Percentiles rank a stretch among this genome's conserved stretches.
phyloP scores from a whole-genome alignment of 2,329 filamentous ascomycete species.

The Neospermospora avenae region DNA sequence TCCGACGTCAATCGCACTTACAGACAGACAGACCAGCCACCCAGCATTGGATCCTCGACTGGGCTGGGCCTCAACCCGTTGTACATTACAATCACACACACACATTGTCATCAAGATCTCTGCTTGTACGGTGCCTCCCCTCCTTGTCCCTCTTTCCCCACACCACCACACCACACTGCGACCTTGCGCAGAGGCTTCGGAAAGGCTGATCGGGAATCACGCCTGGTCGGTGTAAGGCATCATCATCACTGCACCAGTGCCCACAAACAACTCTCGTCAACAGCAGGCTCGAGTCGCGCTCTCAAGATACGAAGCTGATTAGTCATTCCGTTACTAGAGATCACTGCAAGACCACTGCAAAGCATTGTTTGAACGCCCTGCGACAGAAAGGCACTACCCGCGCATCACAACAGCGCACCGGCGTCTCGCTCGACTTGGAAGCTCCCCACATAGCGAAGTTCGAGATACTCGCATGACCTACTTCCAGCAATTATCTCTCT shows the following conservation, averaged over 20 bases:
- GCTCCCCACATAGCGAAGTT: constrained; percentile 20
- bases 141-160: constrained; percentile 14
- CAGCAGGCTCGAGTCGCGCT: constrained; percentile 2
- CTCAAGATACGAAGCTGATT: constrained; percentile 15
- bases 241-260: too few relatives aligned
- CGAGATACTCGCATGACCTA: constrained; percentile 34
- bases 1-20: neutral
- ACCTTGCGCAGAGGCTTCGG: constrained; percentile 14
- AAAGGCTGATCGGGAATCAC: constrained; percentile 25
- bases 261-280: constrained; percentile 8
- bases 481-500: constrained; percentile 21
- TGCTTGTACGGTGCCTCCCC: constrained; percentile 18
- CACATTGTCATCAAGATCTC: constrained; percentile 15
- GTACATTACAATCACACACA: constrained; percentile 19
- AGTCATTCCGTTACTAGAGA: constrained; percentile 16
- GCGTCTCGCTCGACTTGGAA: constrained; percentile 22
- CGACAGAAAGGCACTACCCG: constrained; percentile 19
- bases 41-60: constrained; percentile 12
- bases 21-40: neutral
- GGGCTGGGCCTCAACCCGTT: constrained; percentile 16
- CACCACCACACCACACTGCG: too few relatives aligned
- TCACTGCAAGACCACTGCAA: constrained; percentile 1
- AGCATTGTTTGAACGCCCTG: constrained; percentile 21
- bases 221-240: constrained; percentile 19
- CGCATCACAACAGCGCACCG: constrained; percentile 17